phyloP scores from a whole-genome alignment of 371 early-diverging fungal genomes.

The Mortierella sp. region DNA sequence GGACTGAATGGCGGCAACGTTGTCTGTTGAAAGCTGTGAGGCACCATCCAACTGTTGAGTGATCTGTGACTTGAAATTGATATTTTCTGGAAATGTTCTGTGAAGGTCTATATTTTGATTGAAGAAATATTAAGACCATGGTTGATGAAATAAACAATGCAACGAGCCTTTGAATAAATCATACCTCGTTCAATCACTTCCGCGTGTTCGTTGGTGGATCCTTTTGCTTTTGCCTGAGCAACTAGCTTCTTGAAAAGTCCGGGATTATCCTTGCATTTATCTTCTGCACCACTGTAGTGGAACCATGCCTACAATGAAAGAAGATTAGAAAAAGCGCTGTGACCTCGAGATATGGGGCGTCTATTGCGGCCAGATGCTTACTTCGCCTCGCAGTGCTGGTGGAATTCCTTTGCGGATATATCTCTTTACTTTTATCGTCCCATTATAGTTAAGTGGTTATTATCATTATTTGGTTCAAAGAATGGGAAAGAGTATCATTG shows the following conservation, averaged over 20 bases:
- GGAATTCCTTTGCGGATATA: constrained; percentile 91
- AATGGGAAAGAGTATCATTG: background rate
- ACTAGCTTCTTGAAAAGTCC: constrained; percentile 72
- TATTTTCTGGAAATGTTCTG: constrained; percentile 87
- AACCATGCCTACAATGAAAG: too few relatives aligned
- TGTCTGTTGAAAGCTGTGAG: constrained; percentile 58
- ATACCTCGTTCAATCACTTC: constrained; percentile 82
- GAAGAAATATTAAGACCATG: background rate
- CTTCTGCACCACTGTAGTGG: constrained; percentile 85
- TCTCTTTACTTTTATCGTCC: constrained; percentile 69
- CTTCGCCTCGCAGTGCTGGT: constrained; percentile 76
- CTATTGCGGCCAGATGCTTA: constrained; percentile 52
- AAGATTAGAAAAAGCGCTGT: too few relatives aligned
- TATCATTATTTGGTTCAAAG: background rate
- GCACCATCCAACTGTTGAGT: constrained; percentile 54
- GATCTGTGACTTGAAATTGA: constrained; percentile 68
- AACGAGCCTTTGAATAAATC: background rate
- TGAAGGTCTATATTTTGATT: constrained; percentile 68
- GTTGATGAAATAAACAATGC: background rate
- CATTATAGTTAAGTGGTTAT: background rate
- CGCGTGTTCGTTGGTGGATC: constrained; percentile 72
- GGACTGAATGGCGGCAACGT: constrained; percentile 69
- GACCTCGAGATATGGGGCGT: too few relatives aligned
- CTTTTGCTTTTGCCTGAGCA: constrained; percentile 64
- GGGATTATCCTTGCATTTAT: constrained; percentile 69